Percentiles rank a stretch among this genome's conserved stretches.
Conservation (phyloP, 345 rosid species). For the Eucalyptus sp. region DNA sequence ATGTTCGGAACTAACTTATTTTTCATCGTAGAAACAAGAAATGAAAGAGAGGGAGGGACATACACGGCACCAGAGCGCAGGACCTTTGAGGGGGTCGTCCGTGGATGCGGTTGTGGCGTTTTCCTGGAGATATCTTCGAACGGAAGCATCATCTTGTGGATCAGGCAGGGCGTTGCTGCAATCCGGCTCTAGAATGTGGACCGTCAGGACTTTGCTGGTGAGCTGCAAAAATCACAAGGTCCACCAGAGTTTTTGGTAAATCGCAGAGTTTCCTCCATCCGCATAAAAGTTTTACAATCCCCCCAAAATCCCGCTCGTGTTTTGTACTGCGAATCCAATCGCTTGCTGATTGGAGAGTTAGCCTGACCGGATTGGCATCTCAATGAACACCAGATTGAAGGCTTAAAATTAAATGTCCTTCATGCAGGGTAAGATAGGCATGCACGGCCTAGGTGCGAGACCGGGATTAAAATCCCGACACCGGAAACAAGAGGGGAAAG, state of each 20-base stretch:
- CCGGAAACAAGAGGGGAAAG: neutral
- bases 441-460: neutral
- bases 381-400: neutral
- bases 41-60: neutral
- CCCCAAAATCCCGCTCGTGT: neutral
- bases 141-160: neutral
- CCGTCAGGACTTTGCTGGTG: neutral
- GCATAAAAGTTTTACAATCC: neutral
- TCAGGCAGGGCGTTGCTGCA: neutral
- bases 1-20: neutral
- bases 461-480: neutral
- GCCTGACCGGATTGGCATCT: neutral
- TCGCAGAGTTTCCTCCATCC: neutral
- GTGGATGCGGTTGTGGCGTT: neutral
- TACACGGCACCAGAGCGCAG: slow-evolving; percentile 3
- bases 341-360: neutral
- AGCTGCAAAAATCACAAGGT: neutral
- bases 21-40: neutral
- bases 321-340: neutral
- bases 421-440: neutral
- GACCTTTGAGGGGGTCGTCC: neutral
- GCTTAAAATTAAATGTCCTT: neutral
- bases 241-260: neutral
- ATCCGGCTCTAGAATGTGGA: slow-evolving; percentile 1
- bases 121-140: neutral